A percentile compares a stretch with the other conserved stretches of the same genome.
These are phyloP conservation scores for Saccharomycopsis sp. DNA, from an alignment of 805 yeast species.

Conservation along the genomic window DNA sequence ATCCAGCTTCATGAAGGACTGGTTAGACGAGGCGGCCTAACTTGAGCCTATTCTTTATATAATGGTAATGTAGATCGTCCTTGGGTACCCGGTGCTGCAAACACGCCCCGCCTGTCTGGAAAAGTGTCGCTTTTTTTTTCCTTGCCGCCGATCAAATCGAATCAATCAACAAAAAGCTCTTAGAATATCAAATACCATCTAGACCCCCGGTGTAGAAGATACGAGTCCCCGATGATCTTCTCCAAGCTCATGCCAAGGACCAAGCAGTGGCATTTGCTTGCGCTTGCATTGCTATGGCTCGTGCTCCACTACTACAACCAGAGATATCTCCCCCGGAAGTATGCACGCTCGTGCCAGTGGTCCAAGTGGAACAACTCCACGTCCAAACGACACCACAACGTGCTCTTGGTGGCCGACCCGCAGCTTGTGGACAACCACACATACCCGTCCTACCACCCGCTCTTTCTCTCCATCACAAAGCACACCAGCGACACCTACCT, in stretches of 20 bases:
- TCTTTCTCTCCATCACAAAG: conserved; percentile 44
- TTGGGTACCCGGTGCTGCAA: neutral
- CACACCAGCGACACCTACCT: conserved; percentile 72
- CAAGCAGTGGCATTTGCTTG: conserved; percentile 11
- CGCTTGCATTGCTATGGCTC: conserved; percentile 7
- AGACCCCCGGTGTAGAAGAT: no score
- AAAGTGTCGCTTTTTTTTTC: neutral
- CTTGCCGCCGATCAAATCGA: neutral
- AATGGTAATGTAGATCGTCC: neutral
- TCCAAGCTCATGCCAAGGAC: no score
- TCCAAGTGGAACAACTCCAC: conserved; percentile 6
- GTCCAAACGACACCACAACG: conserved; percentile 29
- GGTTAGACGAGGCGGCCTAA: neutral
- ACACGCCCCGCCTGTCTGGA: neutral
- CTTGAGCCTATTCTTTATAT: neutral
- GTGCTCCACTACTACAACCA: conserved; percentile 13
- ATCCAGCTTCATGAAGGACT: conserved; percentile 3
- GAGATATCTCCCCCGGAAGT: conserved; percentile 6
- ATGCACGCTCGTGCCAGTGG: conserved; percentile 8
- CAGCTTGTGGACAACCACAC: conserved; percentile 86
- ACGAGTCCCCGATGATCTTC: no score
- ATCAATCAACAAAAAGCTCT: neutral
- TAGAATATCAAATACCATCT: no score
- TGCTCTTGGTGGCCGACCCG: conserved; percentile 81
- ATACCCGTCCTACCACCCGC: conserved; percentile 59